A percentile compares a stretch with the other conserved stretches of the same genome.
Evolutionary conservation across 192 early-diverging fungal genomes (phyloP).

Genomic region (Pilobolus umbonatus): DNA sequence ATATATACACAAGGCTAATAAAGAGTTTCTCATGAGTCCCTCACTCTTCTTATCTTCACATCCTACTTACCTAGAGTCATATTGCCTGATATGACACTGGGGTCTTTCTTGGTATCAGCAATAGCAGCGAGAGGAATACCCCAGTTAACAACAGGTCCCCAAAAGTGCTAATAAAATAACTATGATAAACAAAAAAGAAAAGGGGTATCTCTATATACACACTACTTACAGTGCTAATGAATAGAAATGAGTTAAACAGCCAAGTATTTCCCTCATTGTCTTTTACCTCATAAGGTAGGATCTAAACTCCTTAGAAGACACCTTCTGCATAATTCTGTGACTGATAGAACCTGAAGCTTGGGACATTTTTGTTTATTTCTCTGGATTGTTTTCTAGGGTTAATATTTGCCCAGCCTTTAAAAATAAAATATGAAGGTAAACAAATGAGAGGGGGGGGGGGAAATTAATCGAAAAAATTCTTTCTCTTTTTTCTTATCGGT

Average conservation of each 20-base stretch:
- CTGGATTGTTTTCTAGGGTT: too few species aligned
- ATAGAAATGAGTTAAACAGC: conserved; percentile 19
- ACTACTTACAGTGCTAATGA: conserved; percentile 48
- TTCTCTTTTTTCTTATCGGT: too few species aligned
- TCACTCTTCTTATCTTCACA: background rate
- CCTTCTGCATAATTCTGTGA: conserved; percentile 41
- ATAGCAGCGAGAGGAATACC: conserved; percentile 95
- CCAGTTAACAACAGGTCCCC: conserved; percentile 78
- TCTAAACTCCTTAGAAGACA: conserved; percentile 60
- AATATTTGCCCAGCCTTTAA: too few species aligned
- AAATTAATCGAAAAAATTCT: too few species aligned
- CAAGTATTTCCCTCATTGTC: background rate
- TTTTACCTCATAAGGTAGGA: conserved; percentile 65
- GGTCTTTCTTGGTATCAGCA: conserved; percentile 84
- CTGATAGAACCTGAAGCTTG: conserved; percentile 37
- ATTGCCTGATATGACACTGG: conserved; percentile 87
- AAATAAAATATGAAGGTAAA: too few species aligned
- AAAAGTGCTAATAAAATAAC: conserved; percentile 41
- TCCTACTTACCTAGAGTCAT: conserved; percentile 73
- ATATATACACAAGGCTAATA: conserved; percentile 74
- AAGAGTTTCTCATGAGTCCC: background rate
- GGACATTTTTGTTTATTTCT: too few species aligned
- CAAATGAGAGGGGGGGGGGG: too few species aligned
- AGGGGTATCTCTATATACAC: background rate
- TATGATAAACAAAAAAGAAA: background rate